A percentile compares a stretch with the other conserved stretches of the same genome.
phyloP scores from a whole-genome alignment of 108 stramenopile genomes.

The Aurantiochytrium sp. region DNA sequence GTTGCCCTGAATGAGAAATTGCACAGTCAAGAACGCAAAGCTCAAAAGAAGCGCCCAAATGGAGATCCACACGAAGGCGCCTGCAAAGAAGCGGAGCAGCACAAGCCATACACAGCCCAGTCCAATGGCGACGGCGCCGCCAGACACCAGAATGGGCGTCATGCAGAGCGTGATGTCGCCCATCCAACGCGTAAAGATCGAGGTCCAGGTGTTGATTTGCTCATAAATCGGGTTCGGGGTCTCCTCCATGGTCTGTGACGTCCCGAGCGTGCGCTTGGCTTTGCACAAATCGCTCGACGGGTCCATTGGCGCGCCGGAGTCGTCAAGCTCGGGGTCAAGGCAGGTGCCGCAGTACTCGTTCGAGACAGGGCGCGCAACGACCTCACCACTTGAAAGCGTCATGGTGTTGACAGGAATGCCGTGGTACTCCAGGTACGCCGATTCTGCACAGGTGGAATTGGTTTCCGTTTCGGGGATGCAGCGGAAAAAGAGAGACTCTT shows the following conservation, averaged over 20 bases:
- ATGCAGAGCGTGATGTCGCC: neutral
- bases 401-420: neutral
- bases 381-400: neutral
- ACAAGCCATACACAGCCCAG: neutral
- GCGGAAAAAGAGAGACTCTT: neutral
- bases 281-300: neutral
- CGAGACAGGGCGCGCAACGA: neutral
- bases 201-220: neutral
- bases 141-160: neutral
- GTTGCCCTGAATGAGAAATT: neutral
- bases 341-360: neutral
- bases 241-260: neutral
- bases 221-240: slow-evolving; percentile 2
- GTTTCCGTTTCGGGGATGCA: neutral
- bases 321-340: neutral
- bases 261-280: neutral
- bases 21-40: slow-evolving; percentile 1
- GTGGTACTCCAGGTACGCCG: neutral
- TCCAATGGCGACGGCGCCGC: neutral
- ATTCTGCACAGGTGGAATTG: neutral
- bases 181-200: neutral
- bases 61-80: slow-evolving; percentile 15
- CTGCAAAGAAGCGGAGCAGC: neutral
- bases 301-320: neutral
- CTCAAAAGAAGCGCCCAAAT: neutral